Evolutionary conservation across 2,329 filamentous ascomycete genomes (phyloP).

Genomic region (Phialemoniopsis sp.): DNA sequence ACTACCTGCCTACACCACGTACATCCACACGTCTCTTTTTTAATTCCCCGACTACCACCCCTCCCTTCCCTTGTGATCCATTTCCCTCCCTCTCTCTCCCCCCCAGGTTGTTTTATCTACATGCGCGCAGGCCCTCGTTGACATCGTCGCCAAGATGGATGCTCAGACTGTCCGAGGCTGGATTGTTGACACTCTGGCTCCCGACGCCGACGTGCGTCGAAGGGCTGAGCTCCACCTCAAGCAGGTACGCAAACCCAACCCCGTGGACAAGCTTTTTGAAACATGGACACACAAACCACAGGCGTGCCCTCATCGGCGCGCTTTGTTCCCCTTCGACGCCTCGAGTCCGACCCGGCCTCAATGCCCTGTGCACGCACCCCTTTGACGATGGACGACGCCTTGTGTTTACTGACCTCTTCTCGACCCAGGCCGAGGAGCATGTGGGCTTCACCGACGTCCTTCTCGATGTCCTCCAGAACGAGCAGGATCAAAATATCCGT

Average conservation of each 20-base stretch:
- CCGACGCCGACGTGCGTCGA: constrained; percentile 70
- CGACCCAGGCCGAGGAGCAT: constrained; percentile 76
- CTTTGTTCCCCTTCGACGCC: no score
- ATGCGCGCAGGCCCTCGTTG: neutral
- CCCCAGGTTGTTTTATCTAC: no score
- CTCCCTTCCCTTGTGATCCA: neutral
- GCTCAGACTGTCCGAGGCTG: constrained; percentile 69
- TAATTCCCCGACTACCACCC: neutral
- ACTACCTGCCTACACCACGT: neutral
- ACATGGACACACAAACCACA: no score
- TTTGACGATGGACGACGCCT: constrained; percentile 2
- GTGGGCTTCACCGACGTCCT: constrained; percentile 87
- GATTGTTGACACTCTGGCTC: constrained; percentile 71
- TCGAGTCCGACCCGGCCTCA: no score
- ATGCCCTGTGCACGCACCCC: no score
- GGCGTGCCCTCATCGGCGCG: no score
- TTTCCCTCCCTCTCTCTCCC: neutral
- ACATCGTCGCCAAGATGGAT: constrained; percentile 56
- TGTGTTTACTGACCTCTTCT: neutral
- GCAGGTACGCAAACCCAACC: constrained; percentile 67
- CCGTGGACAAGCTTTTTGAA: no score
- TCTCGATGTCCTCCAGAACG: constrained; percentile 82
- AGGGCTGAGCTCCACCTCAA: constrained; percentile 79
- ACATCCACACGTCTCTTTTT: neutral
- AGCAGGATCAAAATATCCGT: constrained; percentile 80